phyloP scores from a whole-genome alignment of 2,329 filamentous ascomycete species.

The Aspergillus alliaceus region DNA sequence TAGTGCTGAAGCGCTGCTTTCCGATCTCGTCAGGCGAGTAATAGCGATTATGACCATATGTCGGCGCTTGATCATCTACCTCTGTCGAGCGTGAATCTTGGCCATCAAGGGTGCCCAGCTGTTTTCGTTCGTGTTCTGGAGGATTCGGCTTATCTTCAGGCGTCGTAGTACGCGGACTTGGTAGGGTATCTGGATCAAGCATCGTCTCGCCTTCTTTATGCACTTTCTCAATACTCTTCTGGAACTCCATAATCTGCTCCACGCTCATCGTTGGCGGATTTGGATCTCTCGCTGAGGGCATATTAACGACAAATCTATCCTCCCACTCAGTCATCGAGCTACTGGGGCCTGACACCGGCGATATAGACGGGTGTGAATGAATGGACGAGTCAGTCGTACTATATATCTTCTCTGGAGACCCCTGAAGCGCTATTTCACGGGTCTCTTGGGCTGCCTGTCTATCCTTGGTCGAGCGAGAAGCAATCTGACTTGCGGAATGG shows the following conservation, averaged over 20 bases:
- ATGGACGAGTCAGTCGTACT: slow-evolving; percentile 26
- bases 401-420: slow-evolving; percentile 18
- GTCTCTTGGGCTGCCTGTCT: slow-evolving; percentile 36
- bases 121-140: slow-evolving; percentile 18
- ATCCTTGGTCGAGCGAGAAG: slow-evolving; percentile 36
- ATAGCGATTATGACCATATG: slow-evolving; percentile 23
- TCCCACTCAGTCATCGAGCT: slow-evolving; percentile 37
- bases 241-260: slow-evolving; percentile 41
- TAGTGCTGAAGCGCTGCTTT: slow-evolving; percentile 36
- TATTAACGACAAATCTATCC: slow-evolving; percentile 45
- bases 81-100: slow-evolving; percentile 18
- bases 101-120: slow-evolving; percentile 15
- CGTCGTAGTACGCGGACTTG: slow-evolving; percentile 31
- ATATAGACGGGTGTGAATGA: slow-evolving; percentile 29
- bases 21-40: slow-evolving; percentile 43
- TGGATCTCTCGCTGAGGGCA: slow-evolving; percentile 44
- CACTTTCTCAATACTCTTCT: slow-evolving; percentile 36
- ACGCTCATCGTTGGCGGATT: slow-evolving; percentile 41
- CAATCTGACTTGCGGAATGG: slow-evolving; percentile 18
- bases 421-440: slow-evolving; percentile 22
- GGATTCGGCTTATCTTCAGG: slow-evolving; percentile 32
- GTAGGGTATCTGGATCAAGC: slow-evolving; percentile 31
- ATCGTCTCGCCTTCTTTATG: slow-evolving; percentile 30
- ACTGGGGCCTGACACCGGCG: slow-evolving; percentile 30
- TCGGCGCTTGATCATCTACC: slow-evolving; percentile 7